These are phyloP conservation scores for Zygotorulaspora sp. DNA, from an alignment of 805 yeast species.

Conservation along the genomic window DNA sequence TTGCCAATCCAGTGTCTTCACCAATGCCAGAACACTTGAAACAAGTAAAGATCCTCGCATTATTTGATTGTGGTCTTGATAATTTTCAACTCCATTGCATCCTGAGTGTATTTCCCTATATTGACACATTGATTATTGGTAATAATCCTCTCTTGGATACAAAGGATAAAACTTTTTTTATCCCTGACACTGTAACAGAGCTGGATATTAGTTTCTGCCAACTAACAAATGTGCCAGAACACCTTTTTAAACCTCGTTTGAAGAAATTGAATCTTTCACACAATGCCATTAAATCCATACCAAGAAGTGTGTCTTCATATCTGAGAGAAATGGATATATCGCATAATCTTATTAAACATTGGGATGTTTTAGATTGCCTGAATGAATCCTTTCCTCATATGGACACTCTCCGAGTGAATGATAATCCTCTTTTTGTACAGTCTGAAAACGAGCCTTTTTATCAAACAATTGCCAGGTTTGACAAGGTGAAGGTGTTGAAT, in stretches of 20 bases:
- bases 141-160: slow-evolving; percentile 22
- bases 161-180: not conserved
- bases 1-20: slow-evolving; percentile 4
- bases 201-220: slow-evolving; percentile 22
- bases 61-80: slow-evolving; percentile 24
- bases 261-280: slow-evolving; percentile 13
- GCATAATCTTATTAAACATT: slow-evolving; percentile 43
- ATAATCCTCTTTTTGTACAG: slow-evolving; percentile 47
- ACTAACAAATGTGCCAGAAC: slow-evolving; percentile 14
- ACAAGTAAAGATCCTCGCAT: slow-evolving; percentile 18
- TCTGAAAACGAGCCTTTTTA: slow-evolving; percentile 22
- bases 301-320: slow-evolving; percentile 27
- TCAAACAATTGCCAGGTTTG: slow-evolving; percentile 45
- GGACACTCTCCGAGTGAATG: slow-evolving; percentile 43
- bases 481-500: slow-evolving; percentile 43
- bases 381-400: slow-evolving; percentile 40
- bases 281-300: slow-evolving; percentile 7
- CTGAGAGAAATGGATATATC: slow-evolving; percentile 46
- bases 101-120: slow-evolving; percentile 35
- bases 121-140: slow-evolving; percentile 30
- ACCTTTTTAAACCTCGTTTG: slow-evolving; percentile 4
- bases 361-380: slow-evolving; percentile 49
- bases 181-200: slow-evolving; percentile 16
- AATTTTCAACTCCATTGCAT: slow-evolving; percentile 9
- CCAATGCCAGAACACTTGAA: slow-evolving; percentile 3